These are phyloP conservation scores for Verticillium alfalfae DNA, from an alignment of 2,329 filamentous ascomycete species.

Conservation along the genomic window DNA sequence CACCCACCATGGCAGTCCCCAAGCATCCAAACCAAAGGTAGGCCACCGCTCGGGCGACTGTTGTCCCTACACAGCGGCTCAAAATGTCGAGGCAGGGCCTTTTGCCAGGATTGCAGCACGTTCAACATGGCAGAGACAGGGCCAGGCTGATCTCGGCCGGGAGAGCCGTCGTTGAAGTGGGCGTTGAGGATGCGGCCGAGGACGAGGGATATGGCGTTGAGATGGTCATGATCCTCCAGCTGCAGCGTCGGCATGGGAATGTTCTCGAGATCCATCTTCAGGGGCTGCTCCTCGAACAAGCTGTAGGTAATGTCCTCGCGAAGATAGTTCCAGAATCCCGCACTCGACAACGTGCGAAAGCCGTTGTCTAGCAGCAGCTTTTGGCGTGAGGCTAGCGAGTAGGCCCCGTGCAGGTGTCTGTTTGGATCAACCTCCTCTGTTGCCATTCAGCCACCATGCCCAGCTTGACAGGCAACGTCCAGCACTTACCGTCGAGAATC, in stretches of 20 bases:
- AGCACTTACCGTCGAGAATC: slow-evolving; percentile 32
- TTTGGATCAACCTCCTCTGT: slow-evolving; percentile 33
- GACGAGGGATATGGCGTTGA: slow-evolving; percentile 35
- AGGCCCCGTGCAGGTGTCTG: slow-evolving; percentile 38
- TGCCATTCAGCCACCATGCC: not conserved
- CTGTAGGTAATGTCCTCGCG: slow-evolving; percentile 49
- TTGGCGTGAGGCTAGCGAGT: slow-evolving; percentile 31
- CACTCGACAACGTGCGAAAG: slow-evolving; percentile 23
- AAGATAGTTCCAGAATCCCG: slow-evolving; percentile 46
- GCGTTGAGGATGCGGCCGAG: slow-evolving; percentile 37
- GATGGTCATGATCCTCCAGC: slow-evolving; percentile 21
- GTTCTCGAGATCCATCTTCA: slow-evolving; percentile 31
- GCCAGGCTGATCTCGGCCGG: slow-evolving; percentile 12
- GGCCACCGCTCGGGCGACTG: slow-evolving; percentile 6
- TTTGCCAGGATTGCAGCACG: slow-evolving; percentile 22
- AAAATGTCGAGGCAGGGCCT: slow-evolving; percentile 21
- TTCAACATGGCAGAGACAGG: slow-evolving; percentile 5
- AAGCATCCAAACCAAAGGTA: slow-evolving; percentile 34
- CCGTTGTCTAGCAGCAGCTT: slow-evolving; percentile 14
- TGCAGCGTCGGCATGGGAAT: slow-evolving; percentile 9
- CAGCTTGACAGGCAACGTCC: rapidly evolving
- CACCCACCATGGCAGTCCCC: slow-evolving; percentile 35
- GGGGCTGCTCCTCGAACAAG: slow-evolving; percentile 31
- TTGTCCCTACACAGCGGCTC: slow-evolving; percentile 21
- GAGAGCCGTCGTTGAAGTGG: slow-evolving; percentile 16